Base-by-base conservation (phyloP, 805 yeast species). In the Helenozyma baotianmanensis region DNA sequence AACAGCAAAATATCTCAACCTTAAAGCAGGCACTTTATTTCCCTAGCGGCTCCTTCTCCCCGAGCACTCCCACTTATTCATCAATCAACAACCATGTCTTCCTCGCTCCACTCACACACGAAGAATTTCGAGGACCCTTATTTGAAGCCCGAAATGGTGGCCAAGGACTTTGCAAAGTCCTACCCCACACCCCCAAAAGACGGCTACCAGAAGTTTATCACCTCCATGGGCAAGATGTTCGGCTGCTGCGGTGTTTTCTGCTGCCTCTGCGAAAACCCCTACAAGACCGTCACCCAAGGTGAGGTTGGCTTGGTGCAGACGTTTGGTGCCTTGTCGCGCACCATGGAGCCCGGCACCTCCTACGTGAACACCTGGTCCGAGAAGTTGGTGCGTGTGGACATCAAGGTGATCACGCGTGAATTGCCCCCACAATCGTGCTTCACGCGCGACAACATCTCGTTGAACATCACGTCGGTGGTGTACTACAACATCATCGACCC, bases 401-500 rank as follows among this genome's bases (percentile, higher is more conserved):
- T 80, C 45, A 74, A 71, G 63, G 64, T 76, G 43, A 76, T 68
- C 53, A 79, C 79, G 18, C 58, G 72, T 43, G 85, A 80, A 39
- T 71, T 80, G 26, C 83, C 84, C 2, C 72, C 75, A n/a, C 82
- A 80, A 51, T 62, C 67, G 25, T 80, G 85, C 58, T 70, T 80
- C 60, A 80, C 88, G n/a, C 69, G 73, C 48, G 88, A 80, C 54
- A 80, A 80, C 43, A 82, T 80, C 35, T 62, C 72, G 32, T 74
- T 80, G 33, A 50, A 66, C n/a, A 61, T 80, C 39, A 77, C 82
- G 25, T 76, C 83, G 9, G 86, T 80, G 17, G 68, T 80, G 23
- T 79, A 80, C 55, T 80, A 73, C 60, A 78, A 78, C 51, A 73
- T 80, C 42, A 64, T 74, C 23, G 80, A 79, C 42, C 87, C 88